Base-by-base conservation (phyloP, 192 early-diverging fungal species). In the Gonapodya sp. region DNA sequence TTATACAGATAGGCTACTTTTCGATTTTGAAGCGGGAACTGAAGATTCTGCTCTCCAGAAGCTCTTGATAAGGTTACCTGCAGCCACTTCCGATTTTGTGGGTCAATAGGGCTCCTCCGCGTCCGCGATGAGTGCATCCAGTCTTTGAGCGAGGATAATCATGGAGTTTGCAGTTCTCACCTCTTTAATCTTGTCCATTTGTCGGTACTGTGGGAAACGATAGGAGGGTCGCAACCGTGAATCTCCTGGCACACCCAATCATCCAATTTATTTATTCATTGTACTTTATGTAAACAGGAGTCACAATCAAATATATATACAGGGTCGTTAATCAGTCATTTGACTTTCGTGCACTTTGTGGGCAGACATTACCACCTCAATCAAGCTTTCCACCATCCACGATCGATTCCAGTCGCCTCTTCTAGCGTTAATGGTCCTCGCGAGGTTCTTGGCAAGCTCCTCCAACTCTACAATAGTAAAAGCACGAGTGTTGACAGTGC, bases 321-420 rank as follows among this genome's bases (percentile, higher is more conserved):
- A 16, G 24, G 8, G 8, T 64, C 24, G 24, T 64, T 64, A 8
- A 64, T 24, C 24, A 8, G 24, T 64, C 8, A 8, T 8, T 64
- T 8, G 8, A 16, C 8, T 24, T 64, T 64, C 46, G 46, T 64
- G 46, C 8, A 24, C 24, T 64, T 64, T 64, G 46, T 24, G 46
- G 8, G 46, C 46, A 24, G 8, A 8, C 8, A 64, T 64, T 64
- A 64, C 8, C 8, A 64, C 46, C 8, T 64, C 46, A 24, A 64
- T 64, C 46, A 64, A 64, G 46, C 46, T 64, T 33, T 77, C 75
- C 8, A 77, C 34, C 75, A 77, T 77, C 8, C 75, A 34, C 31
- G 75, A 31, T 2, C 75, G 18, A 34, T 77, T 33, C 31, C 31
- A 31, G 30, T 77, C 75, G 8, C 18, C 34, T 34, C 75, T 77